Conservation (phyloP, 2,329 filamentous ascomycete species). For the Alternaria sp. region DNA sequence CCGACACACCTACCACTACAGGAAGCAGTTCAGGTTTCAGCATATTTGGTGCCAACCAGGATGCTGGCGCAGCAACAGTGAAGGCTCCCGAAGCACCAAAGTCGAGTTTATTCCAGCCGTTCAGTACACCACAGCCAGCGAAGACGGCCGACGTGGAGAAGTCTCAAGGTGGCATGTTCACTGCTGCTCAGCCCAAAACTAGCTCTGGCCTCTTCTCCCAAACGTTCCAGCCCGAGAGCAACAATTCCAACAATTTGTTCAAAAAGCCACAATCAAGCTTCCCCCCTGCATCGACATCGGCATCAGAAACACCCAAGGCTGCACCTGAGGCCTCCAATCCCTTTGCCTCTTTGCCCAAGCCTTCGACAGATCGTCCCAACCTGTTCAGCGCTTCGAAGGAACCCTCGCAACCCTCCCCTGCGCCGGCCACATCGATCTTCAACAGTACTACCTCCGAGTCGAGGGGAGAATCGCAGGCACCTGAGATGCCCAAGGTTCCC, state of each 20-base stretch:
- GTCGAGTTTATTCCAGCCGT: constrained; percentile 26
- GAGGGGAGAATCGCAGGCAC: constrained; percentile 3
- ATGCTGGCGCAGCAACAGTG: constrained; percentile 2
- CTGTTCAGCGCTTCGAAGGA: constrained; percentile 24
- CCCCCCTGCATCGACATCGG: constrained; percentile 6
- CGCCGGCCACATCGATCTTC: constrained; percentile 18
- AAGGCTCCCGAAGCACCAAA: constrained; percentile 23
- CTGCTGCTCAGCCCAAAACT: constrained; percentile 27
- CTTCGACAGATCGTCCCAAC: constrained; percentile 18
- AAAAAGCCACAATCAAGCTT: constrained; percentile 17
- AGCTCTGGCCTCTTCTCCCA: constrained; percentile 27
- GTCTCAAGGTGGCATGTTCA: constrained; percentile 23
- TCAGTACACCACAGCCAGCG: constrained; percentile 31
- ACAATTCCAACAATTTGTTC: constrained; percentile 14
- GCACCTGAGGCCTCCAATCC: constrained; percentile 21
- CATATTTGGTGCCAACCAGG: constrained; percentile 26
- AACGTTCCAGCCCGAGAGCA: constrained; percentile 20
- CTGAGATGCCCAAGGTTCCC: constrained; percentile 29
- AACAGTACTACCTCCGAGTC: constrained; percentile 6
- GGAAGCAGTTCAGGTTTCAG: constrained; percentile 14
- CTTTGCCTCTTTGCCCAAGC: constrained; percentile 18
- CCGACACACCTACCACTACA: constrained; percentile 6
- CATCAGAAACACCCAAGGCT: constrained; percentile 14
- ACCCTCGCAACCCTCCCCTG: constrained; percentile 14
- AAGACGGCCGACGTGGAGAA: constrained; percentile 23